Percentiles rank a stretch among this genome's conserved stretches.
phyloP scores from a whole-genome alignment of 345 rosid species.

The Eutrema yunnanense region DNA sequence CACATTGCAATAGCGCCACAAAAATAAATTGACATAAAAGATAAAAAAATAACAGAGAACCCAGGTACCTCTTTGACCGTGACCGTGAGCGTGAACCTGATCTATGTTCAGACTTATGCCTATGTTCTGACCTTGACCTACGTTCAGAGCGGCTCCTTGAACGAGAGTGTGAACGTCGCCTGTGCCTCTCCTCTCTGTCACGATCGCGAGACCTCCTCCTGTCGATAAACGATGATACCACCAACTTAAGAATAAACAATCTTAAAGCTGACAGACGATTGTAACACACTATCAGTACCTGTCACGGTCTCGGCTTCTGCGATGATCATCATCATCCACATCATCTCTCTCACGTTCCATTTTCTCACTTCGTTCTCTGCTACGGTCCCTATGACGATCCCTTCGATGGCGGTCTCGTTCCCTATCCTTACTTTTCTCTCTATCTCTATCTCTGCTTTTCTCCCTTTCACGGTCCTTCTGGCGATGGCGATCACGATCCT shows the following conservation, averaged over 20 bases:
- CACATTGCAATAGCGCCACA: neutral
- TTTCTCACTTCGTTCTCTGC: slow-evolving; percentile 64
- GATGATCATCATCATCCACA: slow-evolving; percentile 56
- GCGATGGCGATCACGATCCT: slow-evolving; percentile 18
- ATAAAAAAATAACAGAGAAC: neutral
- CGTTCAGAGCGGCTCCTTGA: slow-evolving; percentile 65
- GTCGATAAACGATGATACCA: neutral
- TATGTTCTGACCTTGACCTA: slow-evolving; percentile 57
- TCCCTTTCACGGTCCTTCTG: slow-evolving; percentile 24
- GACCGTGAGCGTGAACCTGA: slow-evolving; percentile 74
- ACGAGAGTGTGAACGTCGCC: slow-evolving; percentile 46
- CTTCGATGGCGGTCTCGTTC: slow-evolving; percentile 43
- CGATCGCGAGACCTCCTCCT: slow-evolving; percentile 69
- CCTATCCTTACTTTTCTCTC: slow-evolving; percentile 18
- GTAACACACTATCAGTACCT: slow-evolving; percentile 38
- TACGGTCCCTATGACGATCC: slow-evolving; percentile 54
- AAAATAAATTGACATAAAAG: neutral
- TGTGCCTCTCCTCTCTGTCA: slow-evolving; percentile 69
- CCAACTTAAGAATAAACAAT: neutral
- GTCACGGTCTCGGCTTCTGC: slow-evolving; percentile 50
- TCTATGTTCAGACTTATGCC: slow-evolving; percentile 34
- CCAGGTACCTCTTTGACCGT: slow-evolving; percentile 78
- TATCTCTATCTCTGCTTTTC: slow-evolving; percentile 18
- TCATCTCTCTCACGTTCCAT: slow-evolving; percentile 68
- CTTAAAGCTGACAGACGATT: neutral